These are phyloP conservation scores for Fusarium pseudograminearum DNA, from an alignment of 2,329 filamentous ascomycete genomes.

Conservation along the genomic window DNA sequence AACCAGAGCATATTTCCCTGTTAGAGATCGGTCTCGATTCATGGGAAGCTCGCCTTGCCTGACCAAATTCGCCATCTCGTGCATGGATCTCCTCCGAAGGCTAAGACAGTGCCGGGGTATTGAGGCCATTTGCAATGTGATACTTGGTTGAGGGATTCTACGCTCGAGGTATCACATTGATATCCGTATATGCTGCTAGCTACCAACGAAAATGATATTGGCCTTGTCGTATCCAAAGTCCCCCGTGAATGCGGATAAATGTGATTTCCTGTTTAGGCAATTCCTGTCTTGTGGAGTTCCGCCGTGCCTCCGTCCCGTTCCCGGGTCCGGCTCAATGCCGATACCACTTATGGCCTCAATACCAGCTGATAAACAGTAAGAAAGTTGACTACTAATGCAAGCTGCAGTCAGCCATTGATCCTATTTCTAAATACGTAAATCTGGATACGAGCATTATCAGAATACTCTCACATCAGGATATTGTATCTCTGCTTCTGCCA, in stretches of 20 bases:
- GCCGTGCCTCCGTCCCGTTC: slow-evolving; percentile 17
- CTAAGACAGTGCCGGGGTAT: background rate
- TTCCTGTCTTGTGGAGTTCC: slow-evolving; percentile 14
- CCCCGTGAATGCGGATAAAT: background rate
- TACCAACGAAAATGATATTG: background rate
- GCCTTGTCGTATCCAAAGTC: background rate
- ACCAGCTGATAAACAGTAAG: slow-evolving; percentile 3
- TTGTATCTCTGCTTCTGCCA: slow-evolving; percentile 8
- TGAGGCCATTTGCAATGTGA: background rate
- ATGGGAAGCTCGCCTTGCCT: background rate
- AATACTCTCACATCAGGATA: background rate
- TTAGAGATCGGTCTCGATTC: slow-evolving; percentile 17
- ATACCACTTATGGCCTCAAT: background rate
- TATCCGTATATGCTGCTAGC: slow-evolving; percentile 8
- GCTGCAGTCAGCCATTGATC: background rate
- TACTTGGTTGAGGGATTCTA: background rate
- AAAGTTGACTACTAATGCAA: background rate
- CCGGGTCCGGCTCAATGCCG: slow-evolving; percentile 21
- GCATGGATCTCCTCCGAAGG: slow-evolving; percentile 5
- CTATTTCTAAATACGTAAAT: background rate
- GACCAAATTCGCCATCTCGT: slow-evolving; percentile 2
- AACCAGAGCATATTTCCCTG: background rate
- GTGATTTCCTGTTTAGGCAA: slow-evolving; percentile 38
- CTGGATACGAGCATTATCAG: background rate
- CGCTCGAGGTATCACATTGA: background rate